Percentiles rank a stretch among this genome's conserved stretches.
Evolutionary conservation across 2,329 filamentous ascomycete species (phyloP).

Genomic region (Metarhizium brunneum): DNA sequence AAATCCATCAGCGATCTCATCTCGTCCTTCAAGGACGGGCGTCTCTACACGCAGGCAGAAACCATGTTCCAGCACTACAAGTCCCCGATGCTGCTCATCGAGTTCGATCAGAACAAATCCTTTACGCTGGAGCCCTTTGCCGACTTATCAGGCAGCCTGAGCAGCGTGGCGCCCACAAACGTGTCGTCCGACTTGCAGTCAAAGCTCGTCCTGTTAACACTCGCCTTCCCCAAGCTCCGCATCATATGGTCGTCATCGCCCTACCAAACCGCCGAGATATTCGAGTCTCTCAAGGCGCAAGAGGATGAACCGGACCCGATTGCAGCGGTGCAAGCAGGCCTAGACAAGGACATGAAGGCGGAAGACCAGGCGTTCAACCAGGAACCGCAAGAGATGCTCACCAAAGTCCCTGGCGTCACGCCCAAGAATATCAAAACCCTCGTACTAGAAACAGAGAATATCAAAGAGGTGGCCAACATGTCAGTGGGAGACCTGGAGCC

Average conservation of each 20-base stretch:
- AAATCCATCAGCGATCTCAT: constrained; percentile 91
- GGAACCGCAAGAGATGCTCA: constrained; percentile 84
- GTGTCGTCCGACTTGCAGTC: constrained; percentile 70
- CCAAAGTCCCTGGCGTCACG: constrained; percentile 74
- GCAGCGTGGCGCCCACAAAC: constrained; percentile 50
- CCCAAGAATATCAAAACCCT: constrained; percentile 68
- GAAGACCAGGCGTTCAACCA: constrained; percentile 70
- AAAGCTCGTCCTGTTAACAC: constrained; percentile 83
- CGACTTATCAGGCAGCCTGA: constrained; percentile 52
- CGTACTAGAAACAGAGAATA: constrained; percentile 62
- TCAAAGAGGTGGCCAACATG: constrained; percentile 82
- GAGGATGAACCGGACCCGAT: constrained; percentile 86
- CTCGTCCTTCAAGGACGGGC: constrained; percentile 82
- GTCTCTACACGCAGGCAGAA: constrained; percentile 85
- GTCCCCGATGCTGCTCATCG: constrained; percentile 82
- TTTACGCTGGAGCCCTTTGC: constrained; percentile 85
- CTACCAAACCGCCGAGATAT: constrained; percentile 96
- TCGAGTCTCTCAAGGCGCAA: constrained; percentile 83
- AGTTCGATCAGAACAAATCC: constrained; percentile 95
- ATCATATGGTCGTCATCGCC: constrained; percentile 92
- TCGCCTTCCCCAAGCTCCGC: constrained; percentile 81
- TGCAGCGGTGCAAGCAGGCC: constrained; percentile 71
- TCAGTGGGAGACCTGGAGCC: constrained; percentile 60
- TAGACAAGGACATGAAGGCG: constrained; percentile 46
- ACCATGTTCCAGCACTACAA: constrained; percentile 93